These are phyloP conservation scores for Micractinium conductrix DNA, from an alignment of 139 green algal genomes.

Conservation along the genomic window DNA sequence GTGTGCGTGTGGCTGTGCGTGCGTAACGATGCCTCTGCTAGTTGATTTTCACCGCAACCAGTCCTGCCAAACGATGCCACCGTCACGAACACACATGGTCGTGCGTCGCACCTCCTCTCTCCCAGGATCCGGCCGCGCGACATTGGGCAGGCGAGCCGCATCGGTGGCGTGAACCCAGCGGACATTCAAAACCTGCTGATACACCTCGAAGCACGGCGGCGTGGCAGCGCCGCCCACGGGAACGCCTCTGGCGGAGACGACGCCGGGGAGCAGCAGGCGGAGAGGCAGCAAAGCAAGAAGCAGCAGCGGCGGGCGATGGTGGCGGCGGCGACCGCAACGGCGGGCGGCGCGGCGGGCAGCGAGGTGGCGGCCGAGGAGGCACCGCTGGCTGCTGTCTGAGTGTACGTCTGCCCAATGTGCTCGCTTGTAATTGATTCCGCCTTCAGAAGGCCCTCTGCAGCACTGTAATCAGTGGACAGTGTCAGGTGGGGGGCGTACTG, in stretches of 20 bases:
- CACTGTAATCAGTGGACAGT: no score
- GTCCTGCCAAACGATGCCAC: no score
- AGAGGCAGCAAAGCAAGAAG: constrained; percentile 22
- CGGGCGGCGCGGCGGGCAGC: background rate
- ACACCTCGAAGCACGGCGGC: constrained; percentile 77
- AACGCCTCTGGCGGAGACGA: background rate
- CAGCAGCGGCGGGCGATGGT: constrained; percentile 30
- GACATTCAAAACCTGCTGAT: constrained; percentile 95
- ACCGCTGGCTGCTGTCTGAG: background rate
- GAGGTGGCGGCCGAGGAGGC: background rate
- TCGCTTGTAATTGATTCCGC: no score
- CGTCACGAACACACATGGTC: no score
- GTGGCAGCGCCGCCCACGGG: background rate
- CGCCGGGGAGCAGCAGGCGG: background rate
- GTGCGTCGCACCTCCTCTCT: background rate
- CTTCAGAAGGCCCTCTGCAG: no score
- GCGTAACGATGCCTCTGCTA: no score
- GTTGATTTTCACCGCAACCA: no score
- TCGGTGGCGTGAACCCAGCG: constrained; percentile 94
- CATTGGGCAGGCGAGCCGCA: constrained; percentile 90
- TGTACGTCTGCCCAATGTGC: no score
- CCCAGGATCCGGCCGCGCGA: constrained; percentile 69
- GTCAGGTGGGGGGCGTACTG: no score
- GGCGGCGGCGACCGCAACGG: background rate
- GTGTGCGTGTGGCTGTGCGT: no score